These are phyloP conservation scores for Pseudonitzschia pungens DNA, from an alignment of 108 stramenopile species.

Conservation along the genomic window DNA sequence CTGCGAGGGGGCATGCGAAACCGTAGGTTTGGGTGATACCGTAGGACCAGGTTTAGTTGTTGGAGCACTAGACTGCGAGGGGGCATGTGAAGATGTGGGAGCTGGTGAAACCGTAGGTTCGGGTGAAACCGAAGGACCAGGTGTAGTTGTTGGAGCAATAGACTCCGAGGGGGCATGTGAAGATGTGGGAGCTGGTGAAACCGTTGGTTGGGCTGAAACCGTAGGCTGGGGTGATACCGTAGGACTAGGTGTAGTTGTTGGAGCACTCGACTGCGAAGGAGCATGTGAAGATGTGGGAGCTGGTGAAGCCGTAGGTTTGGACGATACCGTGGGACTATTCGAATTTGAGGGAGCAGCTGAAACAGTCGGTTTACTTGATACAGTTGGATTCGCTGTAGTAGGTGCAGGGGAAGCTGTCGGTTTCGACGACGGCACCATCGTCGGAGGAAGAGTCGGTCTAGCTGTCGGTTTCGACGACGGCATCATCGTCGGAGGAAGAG, in stretches of 20 bases:
- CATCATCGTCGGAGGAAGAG: too few relatives aligned
- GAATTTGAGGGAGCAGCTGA: background rate
- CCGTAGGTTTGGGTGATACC: background rate
- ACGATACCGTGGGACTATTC: background rate
- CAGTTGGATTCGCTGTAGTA: conserved; percentile 7
- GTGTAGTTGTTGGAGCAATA: background rate
- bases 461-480: too few relatives aligned
- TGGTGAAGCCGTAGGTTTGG: background rate
- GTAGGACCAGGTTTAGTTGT: background rate
- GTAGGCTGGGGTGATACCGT: background rate
- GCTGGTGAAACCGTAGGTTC: background rate
- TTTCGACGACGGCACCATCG: too few relatives aligned
- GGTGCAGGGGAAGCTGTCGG: background rate
- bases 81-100: background rate
- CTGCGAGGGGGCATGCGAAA: background rate
- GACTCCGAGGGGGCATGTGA: background rate
- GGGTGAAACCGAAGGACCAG: background rate
- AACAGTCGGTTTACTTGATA: background rate
- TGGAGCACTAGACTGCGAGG: background rate
- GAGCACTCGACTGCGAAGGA: conserved; percentile 4
- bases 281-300: background rate
- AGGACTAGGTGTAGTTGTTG: background rate
- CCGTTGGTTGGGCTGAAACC: background rate
- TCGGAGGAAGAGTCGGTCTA: too few relatives aligned
- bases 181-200: background rate